These are phyloP conservation scores for Panicum miliaceum DNA, from an alignment of 176 grass and related monocot genomes.

Conservation along the genomic window DNA sequence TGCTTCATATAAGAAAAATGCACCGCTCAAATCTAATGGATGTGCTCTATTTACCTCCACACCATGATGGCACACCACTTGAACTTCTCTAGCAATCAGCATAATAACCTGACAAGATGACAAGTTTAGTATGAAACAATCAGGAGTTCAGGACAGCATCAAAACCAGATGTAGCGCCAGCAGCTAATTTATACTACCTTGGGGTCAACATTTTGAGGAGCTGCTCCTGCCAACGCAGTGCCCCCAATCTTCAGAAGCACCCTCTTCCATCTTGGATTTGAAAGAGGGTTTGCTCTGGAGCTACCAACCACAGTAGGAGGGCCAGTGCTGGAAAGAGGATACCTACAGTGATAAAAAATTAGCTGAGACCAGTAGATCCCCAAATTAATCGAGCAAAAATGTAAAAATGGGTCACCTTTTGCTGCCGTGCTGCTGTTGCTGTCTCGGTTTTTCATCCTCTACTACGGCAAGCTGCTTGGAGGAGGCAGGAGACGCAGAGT, in stretches of 20 bases:
- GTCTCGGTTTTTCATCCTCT: conserved; percentile 46
- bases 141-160: conserved; percentile 4
- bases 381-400: conserved; percentile 33
- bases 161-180: background rate
- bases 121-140: conserved; percentile 17
- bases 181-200: conserved; percentile 61
- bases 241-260: conserved; percentile 92
- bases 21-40: background rate
- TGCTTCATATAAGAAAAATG: conserved; percentile 18
- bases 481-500: conserved; percentile 47
- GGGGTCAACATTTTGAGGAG: conserved; percentile 80
- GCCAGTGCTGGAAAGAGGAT: conserved; percentile 46
- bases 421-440: conserved; percentile 48
- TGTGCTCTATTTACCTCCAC: conserved; percentile 62
- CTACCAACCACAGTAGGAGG: conserved; percentile 34
- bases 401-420: conserved; percentile 55
- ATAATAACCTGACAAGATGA: conserved; percentile 67
- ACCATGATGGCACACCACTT: conserved; percentile 71
- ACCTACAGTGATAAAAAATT: conserved; percentile 44
- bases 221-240: conserved; percentile 56
- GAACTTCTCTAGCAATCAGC: conserved; percentile 94
- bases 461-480: conserved; percentile 39
- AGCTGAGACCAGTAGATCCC: conserved; percentile 21
- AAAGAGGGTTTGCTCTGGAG: conserved; percentile 43
- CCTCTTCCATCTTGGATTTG: conserved; percentile 84